These are phyloP conservation scores for Vanderwaltozyma tropicalis DNA, from an alignment of 805 yeast genomes.

Conservation along the genomic window DNA sequence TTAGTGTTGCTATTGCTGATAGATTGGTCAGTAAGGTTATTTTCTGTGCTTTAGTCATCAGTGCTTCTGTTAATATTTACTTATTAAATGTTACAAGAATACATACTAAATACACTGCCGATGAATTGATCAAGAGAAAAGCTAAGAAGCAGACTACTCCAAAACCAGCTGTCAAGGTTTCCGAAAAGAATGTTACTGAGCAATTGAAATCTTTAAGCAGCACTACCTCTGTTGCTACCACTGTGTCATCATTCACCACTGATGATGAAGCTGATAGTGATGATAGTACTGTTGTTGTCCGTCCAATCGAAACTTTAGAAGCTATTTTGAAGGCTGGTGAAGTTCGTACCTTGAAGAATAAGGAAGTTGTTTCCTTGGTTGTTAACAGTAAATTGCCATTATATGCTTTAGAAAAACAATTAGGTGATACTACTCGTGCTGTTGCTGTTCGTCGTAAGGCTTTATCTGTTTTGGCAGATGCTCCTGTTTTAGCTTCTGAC, in stretches of 20 bases:
- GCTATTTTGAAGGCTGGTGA: constrained; percentile 60
- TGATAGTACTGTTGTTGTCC: constrained; percentile 29
- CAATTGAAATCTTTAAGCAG: background rate
- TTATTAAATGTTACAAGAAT: constrained; percentile 76
- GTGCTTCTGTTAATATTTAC: constrained; percentile 74
- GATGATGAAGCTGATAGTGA: constrained; percentile 27
- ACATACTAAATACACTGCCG: constrained; percentile 37
- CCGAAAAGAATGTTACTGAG: background rate
- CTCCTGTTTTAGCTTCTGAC: constrained; percentile 63
- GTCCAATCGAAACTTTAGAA: constrained; percentile 55
- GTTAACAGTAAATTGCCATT: constrained; percentile 73
- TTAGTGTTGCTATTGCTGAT: constrained; percentile 68
- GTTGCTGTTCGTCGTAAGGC: constrained; percentile 88
- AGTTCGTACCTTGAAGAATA: constrained; percentile 53
- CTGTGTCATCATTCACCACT: constrained; percentile 3
- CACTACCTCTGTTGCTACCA: background rate
- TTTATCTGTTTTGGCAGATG: constrained; percentile 72
- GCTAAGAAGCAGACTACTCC: background rate
- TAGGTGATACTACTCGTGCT: constrained; percentile 83
- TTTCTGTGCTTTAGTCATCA: constrained; percentile 59
- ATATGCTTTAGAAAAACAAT: constrained; percentile 88
- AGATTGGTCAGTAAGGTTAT: constrained; percentile 69
- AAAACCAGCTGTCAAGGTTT: background rate
- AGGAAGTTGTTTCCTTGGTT: constrained; percentile 65
- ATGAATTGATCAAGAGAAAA: constrained; percentile 17